phyloP scores from a whole-genome alignment of 2,329 filamentous ascomycete genomes.

The Claviceps fusiformis region DNA sequence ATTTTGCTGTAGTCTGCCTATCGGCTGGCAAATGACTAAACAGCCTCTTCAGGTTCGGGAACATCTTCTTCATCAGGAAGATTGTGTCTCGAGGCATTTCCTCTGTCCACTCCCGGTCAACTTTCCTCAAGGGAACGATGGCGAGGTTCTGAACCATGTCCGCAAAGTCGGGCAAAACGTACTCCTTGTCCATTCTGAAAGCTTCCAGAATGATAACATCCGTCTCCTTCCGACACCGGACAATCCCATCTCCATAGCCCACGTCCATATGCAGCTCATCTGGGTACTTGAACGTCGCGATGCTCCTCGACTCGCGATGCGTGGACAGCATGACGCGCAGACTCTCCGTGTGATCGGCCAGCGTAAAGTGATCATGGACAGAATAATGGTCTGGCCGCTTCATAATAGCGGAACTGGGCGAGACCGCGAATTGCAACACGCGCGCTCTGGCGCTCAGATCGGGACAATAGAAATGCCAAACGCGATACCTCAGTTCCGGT shows the following conservation, averaged over 20 bases:
- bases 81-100: conserved; percentile 1
- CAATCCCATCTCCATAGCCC: conserved; percentile 10
- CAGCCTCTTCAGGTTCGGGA: conserved; percentile 15
- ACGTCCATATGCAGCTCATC: conserved; percentile 17
- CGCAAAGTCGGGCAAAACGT: conserved; percentile 15
- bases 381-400: conserved; percentile 6
- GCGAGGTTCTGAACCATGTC: conserved; percentile 18
- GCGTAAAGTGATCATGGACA: conserved; percentile 11
- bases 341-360: conserved; percentile 16
- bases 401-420: conserved; percentile 1
- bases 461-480: conserved; percentile 21
- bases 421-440: conserved; percentile 7
- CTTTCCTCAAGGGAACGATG: conserved; percentile 6
- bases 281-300: conserved; percentile 19
- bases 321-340: conserved; percentile 20
- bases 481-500: conserved; percentile 18
- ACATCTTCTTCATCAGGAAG: background rate
- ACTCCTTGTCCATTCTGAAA: background rate
- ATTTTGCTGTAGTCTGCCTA: background rate
- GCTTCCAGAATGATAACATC: conserved; percentile 19
- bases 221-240: conserved; percentile 17
- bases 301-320: conserved; percentile 21
- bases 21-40: conserved; percentile 9
- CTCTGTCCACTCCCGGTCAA: background rate
- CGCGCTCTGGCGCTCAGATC: conserved; percentile 14